Evolutionary conservation across 495 filamentous ascomycete genomes (phyloP), one percentile per base, ranked within the genome.

Genomic region (Jackrogersella minutella): DNA sequence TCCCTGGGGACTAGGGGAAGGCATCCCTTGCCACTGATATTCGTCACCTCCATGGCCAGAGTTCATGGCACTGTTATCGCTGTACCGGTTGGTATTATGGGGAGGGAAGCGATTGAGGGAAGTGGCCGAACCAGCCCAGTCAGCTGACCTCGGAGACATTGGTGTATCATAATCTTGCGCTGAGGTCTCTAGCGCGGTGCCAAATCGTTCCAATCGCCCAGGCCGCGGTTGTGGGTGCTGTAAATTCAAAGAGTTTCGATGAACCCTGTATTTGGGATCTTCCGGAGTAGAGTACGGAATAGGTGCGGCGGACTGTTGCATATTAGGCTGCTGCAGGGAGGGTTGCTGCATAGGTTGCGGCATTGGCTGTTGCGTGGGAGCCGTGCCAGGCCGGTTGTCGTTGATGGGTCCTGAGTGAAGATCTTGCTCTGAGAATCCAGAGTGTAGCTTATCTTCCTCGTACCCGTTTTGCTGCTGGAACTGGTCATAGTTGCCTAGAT

Each of bases 191-290:
- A 97, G 83, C 4, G 89, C 87, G 7, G 85, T 87, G 73, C 93
- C 90, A 74, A 93, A 93, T 24, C 90, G 89, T 60, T 89, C 88
- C 8, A 92, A 93, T 24, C 92, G 89, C 0, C 92, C 92, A 55
- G 86, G 90, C 11, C 91, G 87, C 24, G 93, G 93, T 73, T 97
- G 93, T 13, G 93, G 93, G 77, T 97, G 93, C 74, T 93, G 88
- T 5, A 97, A 79, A 71, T 93, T 93, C 26, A 96, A 78, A 43
- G 91, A 96, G 73, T 95, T 91, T 49, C 93, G 91, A 76, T 97
- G 91, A 14, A 91, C 92, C 70, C 91, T 88, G 74, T 97, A 97
- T 74, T 96, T 96, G 28, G 93, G 92, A 58, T 92, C 89, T 72
- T 97, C 93, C 19, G 92, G 91, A 14, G 80, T 82, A 69, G 78